phyloP scores from a whole-genome alignment of 192 early-diverging fungal species.

The Backusella morwellensis region DNA sequence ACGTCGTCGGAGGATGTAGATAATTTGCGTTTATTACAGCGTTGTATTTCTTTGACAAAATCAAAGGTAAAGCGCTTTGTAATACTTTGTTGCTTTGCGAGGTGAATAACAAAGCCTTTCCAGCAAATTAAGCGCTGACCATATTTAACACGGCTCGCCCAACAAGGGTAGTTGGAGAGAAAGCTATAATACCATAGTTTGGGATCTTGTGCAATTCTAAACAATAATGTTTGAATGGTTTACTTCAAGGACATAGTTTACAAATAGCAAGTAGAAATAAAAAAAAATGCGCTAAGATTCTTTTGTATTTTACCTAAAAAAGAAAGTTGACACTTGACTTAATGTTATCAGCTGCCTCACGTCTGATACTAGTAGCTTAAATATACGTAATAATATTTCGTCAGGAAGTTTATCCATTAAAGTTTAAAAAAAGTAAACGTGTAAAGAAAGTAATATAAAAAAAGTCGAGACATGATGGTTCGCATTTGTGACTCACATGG shows the following conservation, averaged over 20 bases:
- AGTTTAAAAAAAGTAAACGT: neutral
- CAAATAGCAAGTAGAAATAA: neutral
- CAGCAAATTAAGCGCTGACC: conserved; percentile 18
- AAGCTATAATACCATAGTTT: conserved; percentile 31
- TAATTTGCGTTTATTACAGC: neutral
- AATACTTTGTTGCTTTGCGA: conserved; percentile 10
- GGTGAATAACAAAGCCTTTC: conserved; percentile 29
- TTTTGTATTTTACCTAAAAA: conserved; percentile 11
- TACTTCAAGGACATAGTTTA: neutral
- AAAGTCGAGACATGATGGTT: neutral
- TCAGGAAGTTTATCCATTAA: conserved; percentile 25
- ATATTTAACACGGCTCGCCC: conserved; percentile 21
- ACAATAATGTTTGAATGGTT: neutral
- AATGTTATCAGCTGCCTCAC: conserved; percentile 5
- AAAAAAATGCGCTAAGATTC: neutral
- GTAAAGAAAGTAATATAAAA: neutral
- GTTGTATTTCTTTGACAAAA: neutral
- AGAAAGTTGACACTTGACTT: conserved; percentile 1
- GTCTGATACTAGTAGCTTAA: conserved; percentile 2
- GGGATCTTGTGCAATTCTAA: conserved; percentile 27
- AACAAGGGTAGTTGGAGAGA: conserved; percentile 7
- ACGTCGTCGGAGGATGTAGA: neutral
- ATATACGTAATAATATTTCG: conserved; percentile 22
- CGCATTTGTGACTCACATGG: neutral
- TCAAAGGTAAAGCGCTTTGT: conserved; percentile 13